Conservation (phyloP, 495 filamentous ascomycete species). For the Pyrenopolyporus hunteri region DNA sequence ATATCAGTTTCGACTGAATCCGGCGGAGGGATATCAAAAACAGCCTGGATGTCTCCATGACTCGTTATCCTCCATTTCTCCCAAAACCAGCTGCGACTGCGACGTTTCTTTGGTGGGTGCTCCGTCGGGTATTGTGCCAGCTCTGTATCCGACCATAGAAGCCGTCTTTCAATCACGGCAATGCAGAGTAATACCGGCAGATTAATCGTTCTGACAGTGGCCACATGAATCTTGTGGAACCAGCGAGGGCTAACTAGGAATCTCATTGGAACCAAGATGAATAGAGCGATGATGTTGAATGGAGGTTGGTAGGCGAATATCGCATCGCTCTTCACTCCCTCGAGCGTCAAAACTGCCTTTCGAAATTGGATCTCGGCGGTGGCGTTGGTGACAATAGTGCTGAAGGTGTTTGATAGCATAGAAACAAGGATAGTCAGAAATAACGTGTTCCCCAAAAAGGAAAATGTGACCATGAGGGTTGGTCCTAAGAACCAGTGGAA, state of each 20-base stretch:
- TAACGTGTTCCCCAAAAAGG: conserved; percentile 76
- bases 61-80: conserved; percentile 59
- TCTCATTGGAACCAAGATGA: conserved; percentile 69
- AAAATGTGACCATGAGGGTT: conserved; percentile 71
- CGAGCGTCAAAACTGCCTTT: conserved; percentile 73
- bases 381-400: conserved; percentile 67
- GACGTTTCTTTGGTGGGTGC: conserved; percentile 33
- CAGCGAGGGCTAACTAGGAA: conserved; percentile 68
- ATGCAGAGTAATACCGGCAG: conserved; percentile 68
- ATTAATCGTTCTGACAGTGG: conserved; percentile 67
- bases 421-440: conserved; percentile 79
- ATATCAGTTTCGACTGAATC: conserved; percentile 61
- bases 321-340: conserved; percentile 76
- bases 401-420: conserved; percentile 75
- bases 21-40: conserved; percentile 71
- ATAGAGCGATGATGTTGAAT: conserved; percentile 72
- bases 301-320: conserved; percentile 77
- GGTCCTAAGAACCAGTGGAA: conserved; percentile 73
- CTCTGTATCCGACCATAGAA: conserved; percentile 46
- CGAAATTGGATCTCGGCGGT: conserved; percentile 74
- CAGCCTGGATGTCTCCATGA: conserved; percentile 69
- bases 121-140: conserved; percentile 30
- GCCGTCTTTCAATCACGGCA: conserved; percentile 61
- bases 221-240: conserved; percentile 80
- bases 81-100: conserved; percentile 46